These are phyloP conservation scores for Mucor saturninus DNA, from an alignment of 371 early-diverging fungal species.

Conservation along the genomic window DNA sequence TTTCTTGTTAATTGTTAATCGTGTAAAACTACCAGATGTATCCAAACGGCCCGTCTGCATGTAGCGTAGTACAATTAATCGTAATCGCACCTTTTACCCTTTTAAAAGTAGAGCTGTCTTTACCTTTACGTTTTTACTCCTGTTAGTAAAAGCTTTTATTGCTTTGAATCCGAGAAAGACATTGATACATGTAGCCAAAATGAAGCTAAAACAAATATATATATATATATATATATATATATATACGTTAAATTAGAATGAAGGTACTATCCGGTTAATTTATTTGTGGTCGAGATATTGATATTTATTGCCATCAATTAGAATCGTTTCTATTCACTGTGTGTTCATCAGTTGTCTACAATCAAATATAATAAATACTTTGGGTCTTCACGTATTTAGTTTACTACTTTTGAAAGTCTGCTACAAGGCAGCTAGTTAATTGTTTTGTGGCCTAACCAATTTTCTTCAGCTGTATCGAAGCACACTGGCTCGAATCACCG, in stretches of 20 bases:
- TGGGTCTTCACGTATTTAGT: not conserved
- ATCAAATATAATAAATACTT: conserved; percentile 19
- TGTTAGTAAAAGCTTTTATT: conserved; percentile 25
- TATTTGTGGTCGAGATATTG: conserved; percentile 19
- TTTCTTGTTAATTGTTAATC: too few relatives aligned
- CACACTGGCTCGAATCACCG: too few relatives aligned
- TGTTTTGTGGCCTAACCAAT: too few relatives aligned
- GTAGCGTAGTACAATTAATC: too few relatives aligned
- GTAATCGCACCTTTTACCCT: conserved; percentile 8
- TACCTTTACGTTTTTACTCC: conserved; percentile 23
- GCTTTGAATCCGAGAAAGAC: conserved; percentile 24
- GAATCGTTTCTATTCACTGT: conserved; percentile 14
- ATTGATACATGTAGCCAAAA: conserved; percentile 13
- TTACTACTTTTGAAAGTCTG: too few relatives aligned
- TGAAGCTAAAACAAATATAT: conserved; percentile 14
- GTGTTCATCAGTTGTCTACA: conserved; percentile 18
- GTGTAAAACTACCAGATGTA: too few relatives aligned
- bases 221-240: conserved; percentile 4
- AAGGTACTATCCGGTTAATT: conserved; percentile 16
- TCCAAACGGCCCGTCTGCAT: too few relatives aligned
- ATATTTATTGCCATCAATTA: conserved; percentile 18
- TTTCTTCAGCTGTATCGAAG: too few relatives aligned
- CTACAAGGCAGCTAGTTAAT: too few relatives aligned
- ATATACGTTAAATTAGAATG: conserved; percentile 11
- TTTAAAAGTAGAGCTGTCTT: conserved; percentile 21